Evolutionary conservation across 2,329 filamentous ascomycete species (phyloP), one percentile per base, ranked within the genome.

Genomic region (Macrophomina tecta): DNA sequence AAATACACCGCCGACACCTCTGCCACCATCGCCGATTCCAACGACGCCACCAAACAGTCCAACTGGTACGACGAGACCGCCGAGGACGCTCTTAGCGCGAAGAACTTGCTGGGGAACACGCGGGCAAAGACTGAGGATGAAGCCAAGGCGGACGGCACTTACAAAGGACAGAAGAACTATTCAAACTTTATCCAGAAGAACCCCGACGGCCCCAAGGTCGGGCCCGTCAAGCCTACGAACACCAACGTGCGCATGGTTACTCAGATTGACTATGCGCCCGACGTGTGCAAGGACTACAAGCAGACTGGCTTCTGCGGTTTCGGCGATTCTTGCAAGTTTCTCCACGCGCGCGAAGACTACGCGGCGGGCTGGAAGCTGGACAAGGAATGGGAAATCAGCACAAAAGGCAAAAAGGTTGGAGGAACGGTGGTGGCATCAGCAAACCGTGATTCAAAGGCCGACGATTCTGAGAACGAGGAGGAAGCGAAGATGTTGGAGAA

Each of bases 341-440:
- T 93, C 0, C 92, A 95, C 74, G 87, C 87, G 5, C 83, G 92
- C 67, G 90, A 92, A 73, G 91, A 93, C 77, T 91, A 92, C 75
- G 93, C 94, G 72, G 91, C 94, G 76, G 95, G 95, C 2, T 99
- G 95, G 95, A 93, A 98, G 77, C 84, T 99, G 4, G 95, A 99
- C 78, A 86, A 87, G 63, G 94, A 98, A 58, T 99, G 95, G 95
- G 95, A 99, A 76, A 90, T 87, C 42, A 88, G 90, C 2, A 91
- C 89, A 6, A 94, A 91, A 74, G 80, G 80, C 63, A 83, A 87
- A 72, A 85, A 84, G 69, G 82, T 82, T 6, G 73, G 73, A 5
- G 84, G 83, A 11, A 82, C 79, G 32, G 79, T 83, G 0, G 82
- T 91, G 2, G 86, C 87, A 32, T 88, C 84, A 63, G 87, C 87